Evolutionary conservation across 1,284 basidiomycete genomes (phyloP).

Genomic region (Cutaneotrichosporon mucoides): DNA sequence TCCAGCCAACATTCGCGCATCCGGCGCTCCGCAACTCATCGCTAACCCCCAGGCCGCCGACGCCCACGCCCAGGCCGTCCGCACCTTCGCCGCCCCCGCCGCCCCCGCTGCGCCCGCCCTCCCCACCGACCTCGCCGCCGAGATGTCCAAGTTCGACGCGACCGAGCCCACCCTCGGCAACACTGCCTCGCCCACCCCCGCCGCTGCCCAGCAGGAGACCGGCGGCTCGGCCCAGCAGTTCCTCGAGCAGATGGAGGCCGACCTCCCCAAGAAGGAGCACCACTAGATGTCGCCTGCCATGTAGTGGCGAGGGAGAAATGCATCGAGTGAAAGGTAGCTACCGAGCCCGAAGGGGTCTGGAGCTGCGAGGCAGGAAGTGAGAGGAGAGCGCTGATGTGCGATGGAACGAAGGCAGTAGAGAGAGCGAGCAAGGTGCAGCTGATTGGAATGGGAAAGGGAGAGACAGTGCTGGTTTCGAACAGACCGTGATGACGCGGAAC

Average conservation of each 20-base stretch:
- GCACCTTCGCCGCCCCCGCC: slow-evolving; percentile 64
- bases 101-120: slow-evolving; percentile 65
- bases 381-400: too few species aligned
- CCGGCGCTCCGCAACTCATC: too few species aligned
- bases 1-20: too few species aligned
- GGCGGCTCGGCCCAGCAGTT: slow-evolving; percentile 58
- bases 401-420: too few species aligned
- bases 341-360: too few species aligned
- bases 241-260: slow-evolving; percentile 53
- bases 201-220: slow-evolving; percentile 42
- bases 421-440: too few species aligned
- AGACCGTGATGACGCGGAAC: too few species aligned
- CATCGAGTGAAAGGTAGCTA: slow-evolving; percentile 7
- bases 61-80: slow-evolving; percentile 75
- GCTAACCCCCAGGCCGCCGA: slow-evolving; percentile 61
- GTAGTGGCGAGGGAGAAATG: slow-evolving; percentile 6
- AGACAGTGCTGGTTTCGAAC: too few species aligned
- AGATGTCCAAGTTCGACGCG: slow-evolving; percentile 73
- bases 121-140: slow-evolving; percentile 73
- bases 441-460: too few species aligned
- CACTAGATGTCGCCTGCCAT: slow-evolving; percentile 33
- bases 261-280: slow-evolving; percentile 57
- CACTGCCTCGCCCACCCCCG: slow-evolving; percentile 33
- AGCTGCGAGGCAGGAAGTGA: too few species aligned
- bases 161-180: slow-evolving; percentile 62